These are phyloP conservation scores for Diospyros kaki DNA, from an alignment of 148 eudicot genomes.

Conservation along the genomic window DNA sequence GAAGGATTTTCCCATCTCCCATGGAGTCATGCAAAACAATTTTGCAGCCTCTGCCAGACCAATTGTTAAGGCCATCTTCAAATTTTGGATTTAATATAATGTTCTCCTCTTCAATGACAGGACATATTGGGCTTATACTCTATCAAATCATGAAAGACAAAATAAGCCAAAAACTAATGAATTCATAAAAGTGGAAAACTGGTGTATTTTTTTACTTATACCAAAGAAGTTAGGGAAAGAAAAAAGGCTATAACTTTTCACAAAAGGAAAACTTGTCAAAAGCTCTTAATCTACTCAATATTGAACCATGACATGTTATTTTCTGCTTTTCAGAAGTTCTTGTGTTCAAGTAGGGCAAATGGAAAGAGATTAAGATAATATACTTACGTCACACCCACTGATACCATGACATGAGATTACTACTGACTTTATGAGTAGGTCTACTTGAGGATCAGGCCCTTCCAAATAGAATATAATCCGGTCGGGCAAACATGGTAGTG, in stretches of 20 bases:
- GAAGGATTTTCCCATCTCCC: slow-evolving; percentile 71
- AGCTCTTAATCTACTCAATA: neutral
- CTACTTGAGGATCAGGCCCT: slow-evolving; percentile 77
- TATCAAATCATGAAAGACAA: slow-evolving; percentile 5
- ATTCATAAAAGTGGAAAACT: neutral
- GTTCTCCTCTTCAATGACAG: slow-evolving; percentile 43
- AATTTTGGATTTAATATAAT: slow-evolving; percentile 73
- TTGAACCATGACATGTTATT: neutral
- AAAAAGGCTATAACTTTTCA: neutral
- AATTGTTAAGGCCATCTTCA: slow-evolving; percentile 81
- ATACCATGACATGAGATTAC: slow-evolving; percentile 36
- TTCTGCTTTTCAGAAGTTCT: neutral
- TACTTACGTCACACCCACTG: slow-evolving; percentile 26
- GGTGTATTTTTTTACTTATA: neutral
- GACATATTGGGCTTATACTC: slow-evolving; percentile 24
- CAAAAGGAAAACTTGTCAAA: neutral
- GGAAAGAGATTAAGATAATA: neutral
- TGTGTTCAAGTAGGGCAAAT: neutral
- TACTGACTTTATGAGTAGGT: slow-evolving; percentile 66
- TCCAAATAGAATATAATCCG: slow-evolving; percentile 65
- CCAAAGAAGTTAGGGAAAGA: neutral
- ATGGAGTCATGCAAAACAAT: slow-evolving; percentile 60
- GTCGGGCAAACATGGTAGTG: slow-evolving; percentile 42
- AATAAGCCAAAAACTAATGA: neutral
- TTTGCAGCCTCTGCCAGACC: slow-evolving; percentile 93